These are phyloP conservation scores for Pseudopithomyces chartarum DNA, from an alignment of 2,329 filamentous ascomycete genomes.

Conservation along the genomic window DNA sequence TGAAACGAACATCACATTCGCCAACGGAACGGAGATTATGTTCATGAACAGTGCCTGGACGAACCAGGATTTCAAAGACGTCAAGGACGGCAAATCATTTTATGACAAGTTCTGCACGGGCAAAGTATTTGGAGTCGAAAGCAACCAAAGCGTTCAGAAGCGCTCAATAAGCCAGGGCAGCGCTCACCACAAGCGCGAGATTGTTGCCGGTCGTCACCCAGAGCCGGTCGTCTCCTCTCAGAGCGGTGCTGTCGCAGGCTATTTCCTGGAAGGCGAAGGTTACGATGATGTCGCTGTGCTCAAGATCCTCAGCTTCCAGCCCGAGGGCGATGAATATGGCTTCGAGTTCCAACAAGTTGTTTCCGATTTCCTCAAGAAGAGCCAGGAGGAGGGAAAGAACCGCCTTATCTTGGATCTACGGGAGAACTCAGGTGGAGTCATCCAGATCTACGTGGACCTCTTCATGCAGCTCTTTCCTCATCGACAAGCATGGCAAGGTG, in stretches of 20 bases:
- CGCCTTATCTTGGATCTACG: slow-evolving; percentile 67
- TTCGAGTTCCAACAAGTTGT: slow-evolving; percentile 38
- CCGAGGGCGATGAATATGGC: slow-evolving; percentile 16
- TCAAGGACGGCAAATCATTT: slow-evolving; percentile 44
- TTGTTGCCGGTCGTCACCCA: slow-evolving; percentile 17
- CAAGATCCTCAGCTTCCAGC: slow-evolving; percentile 47
- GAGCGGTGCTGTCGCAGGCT: slow-evolving; percentile 46
- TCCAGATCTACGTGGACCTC: slow-evolving; percentile 38
- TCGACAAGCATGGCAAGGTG: slow-evolving; percentile 42
- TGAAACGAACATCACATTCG: slow-evolving; percentile 34
- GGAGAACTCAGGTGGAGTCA: slow-evolving; percentile 61
- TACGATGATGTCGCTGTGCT: slow-evolving; percentile 48
- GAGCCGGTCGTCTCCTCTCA: not conserved
- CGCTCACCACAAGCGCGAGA: slow-evolving; percentile 25
- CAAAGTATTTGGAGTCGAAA: slow-evolving; percentile 7
- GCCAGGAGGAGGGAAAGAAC: slow-evolving; percentile 53
- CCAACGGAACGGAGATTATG: slow-evolving; percentile 30
- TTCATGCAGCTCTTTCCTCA: slow-evolving; percentile 60
- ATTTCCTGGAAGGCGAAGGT: slow-evolving; percentile 47
- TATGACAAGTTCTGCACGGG: slow-evolving; percentile 42
- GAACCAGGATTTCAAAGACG: slow-evolving; percentile 25
- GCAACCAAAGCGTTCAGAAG: no score
- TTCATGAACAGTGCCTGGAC: slow-evolving; percentile 26
- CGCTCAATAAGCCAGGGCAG: no score
- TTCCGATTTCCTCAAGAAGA: slow-evolving; percentile 50